Conservation (phyloP, 2,329 filamentous ascomycete species). For the Phialocephala subalpina region DNA sequence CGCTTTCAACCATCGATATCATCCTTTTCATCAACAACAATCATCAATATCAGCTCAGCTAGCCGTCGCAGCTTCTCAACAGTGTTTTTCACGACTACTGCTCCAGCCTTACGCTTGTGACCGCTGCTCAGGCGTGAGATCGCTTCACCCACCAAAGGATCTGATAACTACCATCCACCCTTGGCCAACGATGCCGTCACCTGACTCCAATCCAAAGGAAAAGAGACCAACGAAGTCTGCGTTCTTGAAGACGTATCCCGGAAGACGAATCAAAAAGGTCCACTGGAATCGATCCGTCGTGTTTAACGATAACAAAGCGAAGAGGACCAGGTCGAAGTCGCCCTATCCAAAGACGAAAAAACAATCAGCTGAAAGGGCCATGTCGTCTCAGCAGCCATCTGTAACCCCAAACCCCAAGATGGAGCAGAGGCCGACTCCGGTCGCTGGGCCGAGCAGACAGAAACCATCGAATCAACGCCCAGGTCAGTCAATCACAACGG, state of each 20-base stretch:
- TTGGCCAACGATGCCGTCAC: not conserved
- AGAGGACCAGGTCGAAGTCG: not conserved
- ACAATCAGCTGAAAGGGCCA: not conserved
- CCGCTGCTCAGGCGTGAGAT: not conserved
- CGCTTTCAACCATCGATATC: constrained; percentile 28
- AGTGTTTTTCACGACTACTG: constrained; percentile 3
- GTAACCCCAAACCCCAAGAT: not conserved
- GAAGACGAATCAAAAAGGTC: constrained; percentile 18
- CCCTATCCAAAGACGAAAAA: not conserved
- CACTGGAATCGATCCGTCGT: constrained; percentile 23
- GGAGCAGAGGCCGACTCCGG: not conserved
- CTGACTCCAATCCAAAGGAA: not conserved
- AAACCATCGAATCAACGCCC: not conserved
- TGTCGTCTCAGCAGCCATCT: not conserved
- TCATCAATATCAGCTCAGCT: constrained; percentile 20
- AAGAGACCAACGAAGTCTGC: not conserved
- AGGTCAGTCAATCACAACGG: not conserved
- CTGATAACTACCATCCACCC: not conserved
- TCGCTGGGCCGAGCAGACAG: not conserved
- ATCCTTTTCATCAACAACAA: constrained; percentile 28
- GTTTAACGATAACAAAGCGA: constrained; percentile 23
- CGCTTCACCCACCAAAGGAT: not conserved
- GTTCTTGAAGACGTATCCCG: not conserved
- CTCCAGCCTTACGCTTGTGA: constrained; percentile 13
- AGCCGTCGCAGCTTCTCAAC: not conserved